These are phyloP conservation scores for Tetradesmus lagerheimii DNA, from an alignment of 139 green algal genomes.

Conservation along the genomic window DNA sequence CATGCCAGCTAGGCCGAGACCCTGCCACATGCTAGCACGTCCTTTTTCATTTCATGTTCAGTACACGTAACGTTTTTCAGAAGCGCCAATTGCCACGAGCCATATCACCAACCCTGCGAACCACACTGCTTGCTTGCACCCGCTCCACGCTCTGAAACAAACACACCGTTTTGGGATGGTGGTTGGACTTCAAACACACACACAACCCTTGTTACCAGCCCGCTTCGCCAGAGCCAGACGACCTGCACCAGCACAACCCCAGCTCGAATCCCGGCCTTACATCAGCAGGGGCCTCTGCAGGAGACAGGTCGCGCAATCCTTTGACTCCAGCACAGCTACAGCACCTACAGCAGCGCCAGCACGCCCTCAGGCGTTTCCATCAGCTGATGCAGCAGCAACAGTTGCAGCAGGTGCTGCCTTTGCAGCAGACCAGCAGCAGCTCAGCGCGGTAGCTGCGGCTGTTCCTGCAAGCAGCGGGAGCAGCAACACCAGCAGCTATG, in stretches of 20 bases:
- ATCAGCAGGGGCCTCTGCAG: background rate
- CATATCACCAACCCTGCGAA: background rate
- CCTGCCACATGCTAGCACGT: background rate
- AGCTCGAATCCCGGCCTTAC: background rate
- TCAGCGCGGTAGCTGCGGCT: background rate
- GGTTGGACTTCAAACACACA: background rate
- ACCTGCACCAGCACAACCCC: background rate
- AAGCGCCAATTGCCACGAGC: background rate
- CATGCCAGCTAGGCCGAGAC: background rate
- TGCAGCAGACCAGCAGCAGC: slow-evolving; percentile 14
- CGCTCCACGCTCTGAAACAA: background rate
- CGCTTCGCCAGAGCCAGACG: background rate
- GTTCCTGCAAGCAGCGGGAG: background rate
- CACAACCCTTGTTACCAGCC: background rate
- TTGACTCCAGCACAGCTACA: slow-evolving; percentile 1
- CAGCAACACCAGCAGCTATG: background rate
- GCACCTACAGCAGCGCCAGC: slow-evolving; percentile 1
- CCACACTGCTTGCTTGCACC: background rate
- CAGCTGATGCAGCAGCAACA: background rate
- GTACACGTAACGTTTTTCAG: background rate
- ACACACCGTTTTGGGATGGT: background rate
- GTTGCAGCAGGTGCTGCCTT: background rate
- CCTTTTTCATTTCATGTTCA: no score
- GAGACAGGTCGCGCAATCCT: slow-evolving; percentile 16
- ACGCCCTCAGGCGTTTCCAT: background rate